Evolutionary conservation across 148 eudicot species (phyloP), one percentile per base, ranked within the genome.

Genomic region (Chenopodium suecicum): DNA sequence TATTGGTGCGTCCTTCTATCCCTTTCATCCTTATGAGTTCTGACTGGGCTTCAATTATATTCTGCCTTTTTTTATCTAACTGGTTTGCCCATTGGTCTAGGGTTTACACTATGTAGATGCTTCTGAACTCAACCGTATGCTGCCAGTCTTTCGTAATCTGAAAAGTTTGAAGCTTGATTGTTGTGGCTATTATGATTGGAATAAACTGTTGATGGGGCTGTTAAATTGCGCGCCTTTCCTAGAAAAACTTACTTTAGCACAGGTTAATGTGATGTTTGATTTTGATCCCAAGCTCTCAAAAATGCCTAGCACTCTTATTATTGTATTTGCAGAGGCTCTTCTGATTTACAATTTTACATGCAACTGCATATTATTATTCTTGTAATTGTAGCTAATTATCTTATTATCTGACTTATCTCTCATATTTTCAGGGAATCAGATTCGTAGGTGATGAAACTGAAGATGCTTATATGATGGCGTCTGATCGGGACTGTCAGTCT

Each of bases 121-220:
- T 48, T 25, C 31, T 64, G 41, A 46, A 1, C 0, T 78, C 13
- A 6, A 34, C 16, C 17, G n/a, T 62, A 10, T 14, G 60, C 58
- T 78, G 11, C 71, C 80, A 9, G 17, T 64, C 34, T 78, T 78
- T 78, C 80, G 41, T 13, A 78, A 78, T 44, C 23, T 78, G 37
- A 66, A 25, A 7, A 58, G 66, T 65, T 47, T 78, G 70, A 4
- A 65, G 60, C 22, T 78, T 12, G 37, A 16, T 64, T 78, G 25
- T 13, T 7, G 1, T 11, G 11, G 9, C 34, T 14, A 17, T 41
- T 7, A 1, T 14, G 5, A 14, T 5, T 78, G 72, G 72, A 9
- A 47, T 78, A 9, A 2, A 65, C 7, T 25, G n/a, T 44, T 78
- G 37, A n/a, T 78, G 14, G 73, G 25, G 34, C 50, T 78, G 9